Evolutionary conservation across 768 basidiomycete species (phyloP), one percentile per base, ranked within the genome.

Genomic region (Boletus reticuloceps): DNA sequence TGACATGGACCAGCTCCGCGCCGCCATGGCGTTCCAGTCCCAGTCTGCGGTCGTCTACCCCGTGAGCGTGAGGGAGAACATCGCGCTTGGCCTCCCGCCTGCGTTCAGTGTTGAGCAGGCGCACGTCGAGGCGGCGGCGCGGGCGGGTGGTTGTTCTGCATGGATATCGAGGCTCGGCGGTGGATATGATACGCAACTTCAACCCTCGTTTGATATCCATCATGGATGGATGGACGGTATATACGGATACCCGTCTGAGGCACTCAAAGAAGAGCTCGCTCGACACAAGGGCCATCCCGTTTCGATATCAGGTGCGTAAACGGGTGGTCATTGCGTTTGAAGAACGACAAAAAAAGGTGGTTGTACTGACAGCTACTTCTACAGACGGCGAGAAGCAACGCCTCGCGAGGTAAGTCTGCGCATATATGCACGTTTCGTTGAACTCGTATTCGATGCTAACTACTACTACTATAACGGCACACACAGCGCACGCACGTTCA

Each of bases 11-110:
- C 74, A 78, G 34, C 65, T 85, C 4, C 79, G 79, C 17, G 64
- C 63, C 0, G 70, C 80, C 1, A 79, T 77, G 31, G 72, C 77
- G 0, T 72, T 79, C 25, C 74, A 84, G 17, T 76, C 78, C 0
- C 83, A 84, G 54, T 77, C 79, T 8, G 79, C 78, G 29, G 58
- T 68, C 2, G 57, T 83, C 10, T 84, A 76, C 53, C 83, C 82
- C 0, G 59, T 82, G 1, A 75, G 76, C 0, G 64, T 83, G 2
- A 59, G 64, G 14, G 78, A 78, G 41, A 79, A 79, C 56, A 76
- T 79, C 25, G 67, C 70, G 19, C 57, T 75, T 9, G 69, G 74
- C 5, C 54, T 67, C 16, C 53, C 61, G 11, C 51, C 50, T 0
- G 42, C 64, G 39, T 58, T 64, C 0, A 48, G 55, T 1, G 38